phyloP scores from a whole-genome alignment of 2,329 filamentous ascomycete species.

The Colletotrichum destructivum region DNA sequence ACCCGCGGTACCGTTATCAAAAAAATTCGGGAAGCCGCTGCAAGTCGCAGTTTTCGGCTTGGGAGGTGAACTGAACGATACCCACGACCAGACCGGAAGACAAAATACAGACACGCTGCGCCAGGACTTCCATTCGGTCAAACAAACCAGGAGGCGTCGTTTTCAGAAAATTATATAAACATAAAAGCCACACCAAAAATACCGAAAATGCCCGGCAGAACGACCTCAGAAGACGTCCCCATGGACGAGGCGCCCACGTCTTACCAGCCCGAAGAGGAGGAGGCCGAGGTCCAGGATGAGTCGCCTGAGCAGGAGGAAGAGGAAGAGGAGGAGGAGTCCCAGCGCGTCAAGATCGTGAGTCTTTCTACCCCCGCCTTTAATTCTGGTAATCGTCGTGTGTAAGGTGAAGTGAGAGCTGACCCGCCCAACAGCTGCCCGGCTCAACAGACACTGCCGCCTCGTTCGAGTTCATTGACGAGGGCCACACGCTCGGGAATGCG shows the following conservation, averaged over 20 bases:
- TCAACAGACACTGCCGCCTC: conserved; percentile 90
- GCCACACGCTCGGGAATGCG: conserved; percentile 95
- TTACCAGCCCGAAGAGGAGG: conserved; percentile 52
- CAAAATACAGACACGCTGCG: background rate
- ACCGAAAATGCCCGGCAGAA: conserved; percentile 57
- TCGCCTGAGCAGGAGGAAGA: conserved; percentile 61
- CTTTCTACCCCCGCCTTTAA: background rate
- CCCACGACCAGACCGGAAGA: conserved; percentile 23
- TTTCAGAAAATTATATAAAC: background rate
- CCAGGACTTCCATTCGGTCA: background rate
- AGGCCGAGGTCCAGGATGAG: conserved; percentile 50
- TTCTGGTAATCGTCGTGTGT: background rate
- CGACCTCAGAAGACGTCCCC: conserved; percentile 58
- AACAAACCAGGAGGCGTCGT: background rate
- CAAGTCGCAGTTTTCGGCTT: conserved; percentile 7
- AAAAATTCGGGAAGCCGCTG: conserved; percentile 38
- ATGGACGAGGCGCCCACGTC: conserved; percentile 51
- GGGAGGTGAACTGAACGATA: conserved; percentile 5
- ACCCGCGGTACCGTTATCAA: conserved; percentile 30
- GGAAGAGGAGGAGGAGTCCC: conserved; percentile 64
- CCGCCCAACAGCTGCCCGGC: conserved; percentile 79
- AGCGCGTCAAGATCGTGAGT: conserved; percentile 75
- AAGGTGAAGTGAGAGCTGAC: conserved; percentile 18
- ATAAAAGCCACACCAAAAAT: background rate
- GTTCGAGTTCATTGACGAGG: conserved; percentile 94